A percentile compares a stretch with the other conserved stretches of the same genome.
phyloP scores from a whole-genome alignment of 75 land plant species.

The Cryptomeria japonica region DNA sequence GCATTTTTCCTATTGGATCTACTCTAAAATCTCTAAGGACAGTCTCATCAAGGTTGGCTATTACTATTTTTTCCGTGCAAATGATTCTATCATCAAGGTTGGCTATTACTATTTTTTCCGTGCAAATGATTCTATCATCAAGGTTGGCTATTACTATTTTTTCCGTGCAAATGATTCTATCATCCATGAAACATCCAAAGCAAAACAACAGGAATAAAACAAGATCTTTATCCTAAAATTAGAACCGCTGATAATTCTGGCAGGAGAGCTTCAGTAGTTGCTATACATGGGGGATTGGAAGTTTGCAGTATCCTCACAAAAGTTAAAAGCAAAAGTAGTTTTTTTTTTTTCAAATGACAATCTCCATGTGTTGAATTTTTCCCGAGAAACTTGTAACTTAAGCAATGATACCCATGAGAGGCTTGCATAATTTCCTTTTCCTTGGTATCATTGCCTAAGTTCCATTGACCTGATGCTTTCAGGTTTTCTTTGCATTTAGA shows the following conservation, averaged over 20 bases:
- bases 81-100: too few species aligned
- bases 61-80: not conserved
- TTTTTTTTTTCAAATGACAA: not conserved
- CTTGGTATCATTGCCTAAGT: not conserved
- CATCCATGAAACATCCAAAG: not conserved
- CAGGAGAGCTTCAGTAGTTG: not conserved
- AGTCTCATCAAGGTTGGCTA: not conserved
- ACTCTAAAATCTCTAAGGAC: not conserved
- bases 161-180: not conserved
- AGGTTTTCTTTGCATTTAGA: not conserved
- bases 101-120: too few species aligned
- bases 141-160: too few species aligned
- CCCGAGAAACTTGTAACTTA: not conserved
- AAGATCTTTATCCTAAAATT: not conserved
- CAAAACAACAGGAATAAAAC: not conserved
- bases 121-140: too few species aligned
- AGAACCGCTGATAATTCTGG: not conserved
- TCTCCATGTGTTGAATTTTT: not conserved
- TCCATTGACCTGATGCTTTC: not conserved
- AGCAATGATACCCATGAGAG: too few species aligned
- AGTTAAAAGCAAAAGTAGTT: too few species aligned
- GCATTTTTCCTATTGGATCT: not conserved
- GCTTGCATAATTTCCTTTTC: not conserved
- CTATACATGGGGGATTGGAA: not conserved
- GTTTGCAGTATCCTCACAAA: not conserved